Base-by-base conservation (phyloP, 1,284 basidiomycete genomes). In the Microbotryum silenes-acaulis region DNA sequence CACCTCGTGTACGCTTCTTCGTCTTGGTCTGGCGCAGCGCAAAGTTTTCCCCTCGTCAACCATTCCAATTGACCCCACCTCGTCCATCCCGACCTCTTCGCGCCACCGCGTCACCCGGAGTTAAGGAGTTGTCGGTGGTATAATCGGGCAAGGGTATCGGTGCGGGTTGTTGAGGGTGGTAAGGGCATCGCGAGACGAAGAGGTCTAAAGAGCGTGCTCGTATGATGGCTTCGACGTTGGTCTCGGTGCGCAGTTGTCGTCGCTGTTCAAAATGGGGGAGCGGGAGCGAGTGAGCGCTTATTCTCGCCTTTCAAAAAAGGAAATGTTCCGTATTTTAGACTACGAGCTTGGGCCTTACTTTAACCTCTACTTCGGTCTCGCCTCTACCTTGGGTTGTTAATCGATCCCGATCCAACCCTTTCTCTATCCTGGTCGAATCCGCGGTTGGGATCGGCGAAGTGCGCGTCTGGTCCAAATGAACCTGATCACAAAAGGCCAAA, bases 201-300 rank as follows among this genome's bases (percentile, higher is more conserved):
- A 66, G 54, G 10, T 54, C 29, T 31, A 68, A 47, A 4, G 67
- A 62, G 18, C 67, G 57, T 10, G 51, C 55, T 33, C 67, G 61
- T 46, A 68, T 62, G 44, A 68, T 62, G 21, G 49, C 37, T 21
- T 68, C 67, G 45, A 64, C 56, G 23, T 56, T 48, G 47, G 58
- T 54, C n/a, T 60, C 59, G 27, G 53, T 63, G 21, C 33, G 51
- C 10, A 51, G 23, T 63, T 57, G 64, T 33, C 56, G 31, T 45
- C 46, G 55, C 64, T 57, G 53, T 6, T 21, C 21, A 27, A 27
- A 21, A 37, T 23, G 2, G 23, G 18, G 16, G 21, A 23, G 31
- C 1, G 29, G 29, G 37, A 7, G 52, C 48, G 52, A 23, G 4
- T 33, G 18, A 18, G 37, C 6, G 14, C 23, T 10, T 42, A 14